Percentiles rank a stretch among this genome's conserved stretches.
Evolutionary conservation across 305 asterid genomes (phyloP).

Genomic region (Petunia hybrid): DNA sequence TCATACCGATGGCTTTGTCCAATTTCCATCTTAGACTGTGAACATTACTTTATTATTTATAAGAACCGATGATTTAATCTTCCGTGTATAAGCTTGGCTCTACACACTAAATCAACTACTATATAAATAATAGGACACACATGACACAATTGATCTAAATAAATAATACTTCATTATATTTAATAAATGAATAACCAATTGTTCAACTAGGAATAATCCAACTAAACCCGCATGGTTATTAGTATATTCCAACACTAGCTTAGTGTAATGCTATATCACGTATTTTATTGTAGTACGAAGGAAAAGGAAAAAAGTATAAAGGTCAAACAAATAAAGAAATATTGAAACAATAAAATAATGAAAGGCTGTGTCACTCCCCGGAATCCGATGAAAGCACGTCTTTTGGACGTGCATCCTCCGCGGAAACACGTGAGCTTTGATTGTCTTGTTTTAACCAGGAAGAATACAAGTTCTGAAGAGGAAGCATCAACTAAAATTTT

Average conservation of each 20-base stretch:
- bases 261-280: background rate
- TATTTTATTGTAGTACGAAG: background rate
- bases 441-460: background rate
- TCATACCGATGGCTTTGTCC: too few species aligned
- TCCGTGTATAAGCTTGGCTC: too few species aligned
- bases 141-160: too few species aligned
- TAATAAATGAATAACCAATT: too few species aligned
- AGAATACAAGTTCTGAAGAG: background rate
- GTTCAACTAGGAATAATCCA: too few species aligned
- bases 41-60: too few species aligned
- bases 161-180: too few species aligned
- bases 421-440: slow-evolving; percentile 26
- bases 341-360: background rate
- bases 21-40: too few species aligned
- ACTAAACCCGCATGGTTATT: too few species aligned
- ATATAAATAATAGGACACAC: too few species aligned
- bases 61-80: too few species aligned
- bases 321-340: slow-evolving; percentile 29
- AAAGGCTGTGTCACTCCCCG: slow-evolving; percentile 8
- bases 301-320: background rate
- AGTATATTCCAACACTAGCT: background rate
- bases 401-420: slow-evolving; percentile 30
- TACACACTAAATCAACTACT: too few species aligned
- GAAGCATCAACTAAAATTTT: background rate
- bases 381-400: slow-evolving; percentile 31